These are phyloP conservation scores for Trichoderma orchidacearum DNA, from an alignment of 495 filamentous ascomycete genomes.

Conservation along the genomic window DNA sequence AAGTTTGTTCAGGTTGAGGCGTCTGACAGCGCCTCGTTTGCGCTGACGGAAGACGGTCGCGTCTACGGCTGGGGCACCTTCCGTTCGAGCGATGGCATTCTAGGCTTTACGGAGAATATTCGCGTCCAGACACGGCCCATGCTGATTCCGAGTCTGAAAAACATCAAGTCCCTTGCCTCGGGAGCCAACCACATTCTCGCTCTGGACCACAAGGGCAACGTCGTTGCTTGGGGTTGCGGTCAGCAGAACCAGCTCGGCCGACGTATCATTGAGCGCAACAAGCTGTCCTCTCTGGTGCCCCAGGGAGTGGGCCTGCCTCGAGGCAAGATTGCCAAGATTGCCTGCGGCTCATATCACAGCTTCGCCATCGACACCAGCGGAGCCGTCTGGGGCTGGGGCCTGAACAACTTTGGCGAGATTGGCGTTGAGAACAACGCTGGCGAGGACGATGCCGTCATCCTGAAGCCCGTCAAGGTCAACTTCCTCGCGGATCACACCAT, in stretches of 20 bases:
- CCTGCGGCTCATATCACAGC: constrained; percentile 54
- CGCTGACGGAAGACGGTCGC: constrained; percentile 44
- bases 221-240: constrained; percentile 60
- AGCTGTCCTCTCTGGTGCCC: constrained; percentile 46
- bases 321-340: constrained; percentile 38
- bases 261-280: constrained; percentile 46
- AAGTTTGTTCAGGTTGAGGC: constrained; percentile 48
- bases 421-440: constrained; percentile 60
- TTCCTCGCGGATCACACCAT: constrained; percentile 41
- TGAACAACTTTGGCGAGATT: constrained; percentile 73
- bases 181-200: constrained; percentile 64
- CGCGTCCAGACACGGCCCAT: constrained; percentile 20
- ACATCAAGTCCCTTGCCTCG: constrained; percentile 44
- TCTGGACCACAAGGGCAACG: constrained; percentile 47
- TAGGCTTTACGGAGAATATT: constrained; percentile 44
- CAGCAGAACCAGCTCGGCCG: constrained; percentile 68
- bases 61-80: constrained; percentile 66
- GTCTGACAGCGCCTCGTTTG: constrained; percentile 50
- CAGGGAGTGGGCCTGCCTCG: constrained; percentile 52
- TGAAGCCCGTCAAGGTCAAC: constrained; percentile 25
- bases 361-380: constrained; percentile 64
- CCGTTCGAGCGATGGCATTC: constrained; percentile 46
- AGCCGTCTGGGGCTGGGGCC: constrained; percentile 69
- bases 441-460: constrained; percentile 39
- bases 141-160: constrained; percentile 36